Conservation (phyloP, 2,329 filamentous ascomycete genomes). For the Monosporascus sp. region DNA sequence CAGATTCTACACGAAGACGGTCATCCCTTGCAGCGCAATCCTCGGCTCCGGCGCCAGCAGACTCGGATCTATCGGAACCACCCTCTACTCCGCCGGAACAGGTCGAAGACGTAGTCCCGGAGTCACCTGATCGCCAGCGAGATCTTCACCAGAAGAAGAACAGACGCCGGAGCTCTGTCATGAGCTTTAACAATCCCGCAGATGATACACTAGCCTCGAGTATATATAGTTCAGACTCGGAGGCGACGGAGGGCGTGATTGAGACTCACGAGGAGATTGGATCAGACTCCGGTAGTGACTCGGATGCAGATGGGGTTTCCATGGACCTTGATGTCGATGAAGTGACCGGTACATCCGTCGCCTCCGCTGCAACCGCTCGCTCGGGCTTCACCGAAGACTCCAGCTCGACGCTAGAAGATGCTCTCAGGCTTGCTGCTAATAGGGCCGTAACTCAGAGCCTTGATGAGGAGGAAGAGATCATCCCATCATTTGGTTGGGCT, state of each 20-base stretch:
- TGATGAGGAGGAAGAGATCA: slow-evolving; percentile 63
- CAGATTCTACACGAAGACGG: slow-evolving; percentile 68
- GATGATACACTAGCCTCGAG: slow-evolving; percentile 70
- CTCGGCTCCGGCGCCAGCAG: slow-evolving; percentile 18
- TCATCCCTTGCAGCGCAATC: slow-evolving; percentile 50
- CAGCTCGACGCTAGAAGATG: slow-evolving; percentile 70
- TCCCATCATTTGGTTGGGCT: slow-evolving; percentile 71
- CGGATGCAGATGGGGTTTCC: slow-evolving; percentile 68
- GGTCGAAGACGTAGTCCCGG: slow-evolving; percentile 49
- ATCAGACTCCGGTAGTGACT: slow-evolving; percentile 42
- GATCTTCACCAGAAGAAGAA: slow-evolving; percentile 55
- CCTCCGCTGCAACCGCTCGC: slow-evolving; percentile 53
- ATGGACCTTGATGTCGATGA: slow-evolving; percentile 78
- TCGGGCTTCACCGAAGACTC: slow-evolving; percentile 54
- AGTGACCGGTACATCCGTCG: slow-evolving; percentile 62
- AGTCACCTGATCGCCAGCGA: slow-evolving; percentile 61
- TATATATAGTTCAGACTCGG: slow-evolving; percentile 65
- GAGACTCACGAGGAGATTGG: slow-evolving; percentile 49
- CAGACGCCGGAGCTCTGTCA: slow-evolving; percentile 58
- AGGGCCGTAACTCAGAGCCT: slow-evolving; percentile 70
- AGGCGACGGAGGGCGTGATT: slow-evolving; percentile 49
- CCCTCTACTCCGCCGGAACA: slow-evolving; percentile 60
- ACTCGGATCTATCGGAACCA: slow-evolving; percentile 46
- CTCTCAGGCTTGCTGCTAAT: slow-evolving; percentile 67
- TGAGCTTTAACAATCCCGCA: slow-evolving; percentile 60